These are phyloP conservation scores for Pseudognaphalium luteoalbum DNA, from an alignment of 129 eudicot genomes.

Conservation along the genomic window DNA sequence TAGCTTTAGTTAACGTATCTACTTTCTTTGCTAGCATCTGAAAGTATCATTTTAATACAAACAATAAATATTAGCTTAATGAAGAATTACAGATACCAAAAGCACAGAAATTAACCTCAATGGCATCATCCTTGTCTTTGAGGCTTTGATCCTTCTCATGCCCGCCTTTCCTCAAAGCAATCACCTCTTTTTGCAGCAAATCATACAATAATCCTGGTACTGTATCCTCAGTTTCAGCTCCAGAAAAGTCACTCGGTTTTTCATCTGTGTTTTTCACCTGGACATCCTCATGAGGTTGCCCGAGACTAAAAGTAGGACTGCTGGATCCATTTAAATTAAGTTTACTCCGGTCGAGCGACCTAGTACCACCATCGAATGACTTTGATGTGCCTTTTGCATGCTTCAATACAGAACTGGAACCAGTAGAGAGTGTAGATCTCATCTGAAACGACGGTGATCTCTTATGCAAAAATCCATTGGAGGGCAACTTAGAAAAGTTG, in stretches of 20 bases:
- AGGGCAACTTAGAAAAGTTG: constrained; percentile 64
- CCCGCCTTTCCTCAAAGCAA: constrained; percentile 80
- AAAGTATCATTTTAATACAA: constrained; percentile 20
- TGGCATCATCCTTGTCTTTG: constrained; percentile 94
- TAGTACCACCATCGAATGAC: constrained; percentile 88
- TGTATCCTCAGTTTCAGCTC: constrained; percentile 62
- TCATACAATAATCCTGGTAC: constrained; percentile 88
- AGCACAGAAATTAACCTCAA: constrained; percentile 54
- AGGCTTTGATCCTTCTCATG: constrained; percentile 95
- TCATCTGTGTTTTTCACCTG: constrained; percentile 54
- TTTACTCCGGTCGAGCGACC: constrained; percentile 87
- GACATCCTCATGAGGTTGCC: constrained; percentile 55
- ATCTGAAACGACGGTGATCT: constrained; percentile 78
- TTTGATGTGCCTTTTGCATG: constrained; percentile 91
- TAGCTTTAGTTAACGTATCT: constrained; percentile 81
- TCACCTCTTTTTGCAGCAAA: constrained; percentile 84
- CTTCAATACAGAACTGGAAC: constrained; percentile 55
- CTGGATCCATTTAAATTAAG: constrained; percentile 48
- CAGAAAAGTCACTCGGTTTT: constrained; percentile 52
- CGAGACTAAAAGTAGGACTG: constrained; percentile 61
- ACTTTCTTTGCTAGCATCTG: constrained; percentile 89
- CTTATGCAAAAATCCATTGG: constrained; percentile 80
- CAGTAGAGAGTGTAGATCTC: constrained; percentile 59
- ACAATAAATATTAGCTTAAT: background rate
- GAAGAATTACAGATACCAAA: background rate